Conservation (phyloP, 169 alveolate genomes). For the Cystoisospora suis region DNA sequence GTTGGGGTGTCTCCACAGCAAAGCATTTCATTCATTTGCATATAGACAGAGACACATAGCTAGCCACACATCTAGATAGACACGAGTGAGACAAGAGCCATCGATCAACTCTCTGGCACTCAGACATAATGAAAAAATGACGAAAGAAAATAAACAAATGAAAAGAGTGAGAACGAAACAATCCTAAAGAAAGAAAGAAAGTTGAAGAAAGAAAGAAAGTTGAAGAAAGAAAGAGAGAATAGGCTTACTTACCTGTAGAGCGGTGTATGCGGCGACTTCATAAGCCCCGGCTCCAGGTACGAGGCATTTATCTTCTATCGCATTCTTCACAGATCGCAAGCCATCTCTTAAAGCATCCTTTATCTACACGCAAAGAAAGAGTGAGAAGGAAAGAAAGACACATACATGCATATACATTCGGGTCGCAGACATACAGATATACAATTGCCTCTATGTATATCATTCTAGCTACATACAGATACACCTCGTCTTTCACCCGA, state of each 20-base stretch:
- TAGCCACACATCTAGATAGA: background rate
- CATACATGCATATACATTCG: background rate
- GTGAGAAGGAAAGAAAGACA: background rate
- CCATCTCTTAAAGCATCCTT: slow-evolving; percentile 98
- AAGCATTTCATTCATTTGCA: background rate
- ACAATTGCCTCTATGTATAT: background rate
- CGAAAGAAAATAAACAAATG: slow-evolving; percentile 20
- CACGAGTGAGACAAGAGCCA: background rate
- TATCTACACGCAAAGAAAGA: slow-evolving; percentile 63
- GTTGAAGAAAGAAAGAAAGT: background rate
- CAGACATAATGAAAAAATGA: background rate
- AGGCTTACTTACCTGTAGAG: slow-evolving; percentile 78
- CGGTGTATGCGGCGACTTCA: slow-evolving; percentile 92
- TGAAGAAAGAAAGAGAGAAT: background rate
- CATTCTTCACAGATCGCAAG: slow-evolving; percentile 96
- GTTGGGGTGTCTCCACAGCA: too few species aligned
- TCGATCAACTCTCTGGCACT: too few species aligned
- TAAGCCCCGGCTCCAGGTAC: slow-evolving; percentile 99
- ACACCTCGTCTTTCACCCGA: background rate
- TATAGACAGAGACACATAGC: background rate
- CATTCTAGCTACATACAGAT: background rate
- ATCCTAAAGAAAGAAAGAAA: background rate
- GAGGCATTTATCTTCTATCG: slow-evolving; percentile 92
- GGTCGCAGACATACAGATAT: background rate
- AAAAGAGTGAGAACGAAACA: slow-evolving; percentile 25